Base-by-base conservation (phyloP, 2,329 filamentous ascomycete species). In the Metarhizium guizhouense region DNA sequence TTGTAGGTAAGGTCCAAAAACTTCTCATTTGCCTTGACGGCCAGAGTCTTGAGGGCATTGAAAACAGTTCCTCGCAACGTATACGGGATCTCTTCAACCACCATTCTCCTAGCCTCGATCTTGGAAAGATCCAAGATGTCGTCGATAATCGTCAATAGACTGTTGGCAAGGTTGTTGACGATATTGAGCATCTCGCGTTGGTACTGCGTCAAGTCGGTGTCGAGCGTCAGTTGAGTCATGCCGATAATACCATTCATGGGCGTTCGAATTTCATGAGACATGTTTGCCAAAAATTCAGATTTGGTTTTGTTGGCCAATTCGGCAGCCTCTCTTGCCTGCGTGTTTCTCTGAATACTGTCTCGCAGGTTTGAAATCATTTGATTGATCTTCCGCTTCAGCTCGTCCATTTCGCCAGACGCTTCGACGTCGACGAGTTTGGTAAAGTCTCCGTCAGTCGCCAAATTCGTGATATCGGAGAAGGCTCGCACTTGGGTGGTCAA, bases 171-270 rank as follows among this genome's bases (percentile, higher is more conserved):
- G 67, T 95, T 95, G 73, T 96, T 93, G 63, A 99, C 93, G 65
- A 96, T 96, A 64, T 96, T 97, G 71, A 97, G 76, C 93, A 97
- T 97, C 74, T 99, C 94, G 63, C 94, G 86, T 66, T 96, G 94
- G 66, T 96, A 95, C 66, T 92, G 89, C 49, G 92, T 96, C 57
- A 99, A 78, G 68, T 97, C 87, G 43, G 93, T 96, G 68, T 99
- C 94, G 54, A 99, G 80, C 1, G 94, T 96, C 55, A 99, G 79
- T 70, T 96, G 92, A 3, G 92, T 96, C 93, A 97, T 96, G 66
- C 92, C 92, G 63, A 96, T 96, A 68, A 96, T 96, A 64, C 92
- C 92, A 75, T 96, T 96, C 82, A 96, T 96, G 1, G 91, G 94
- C 40, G 94, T 99, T 68, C 93, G 84, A 64, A 97, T 97, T 72